A percentile compares a stretch with the other conserved stretches of the same genome.
These are phyloP conservation scores for Sporobolus alterniflorus DNA, from an alignment of 202 grass and related monocot species.

Conservation along the genomic window DNA sequence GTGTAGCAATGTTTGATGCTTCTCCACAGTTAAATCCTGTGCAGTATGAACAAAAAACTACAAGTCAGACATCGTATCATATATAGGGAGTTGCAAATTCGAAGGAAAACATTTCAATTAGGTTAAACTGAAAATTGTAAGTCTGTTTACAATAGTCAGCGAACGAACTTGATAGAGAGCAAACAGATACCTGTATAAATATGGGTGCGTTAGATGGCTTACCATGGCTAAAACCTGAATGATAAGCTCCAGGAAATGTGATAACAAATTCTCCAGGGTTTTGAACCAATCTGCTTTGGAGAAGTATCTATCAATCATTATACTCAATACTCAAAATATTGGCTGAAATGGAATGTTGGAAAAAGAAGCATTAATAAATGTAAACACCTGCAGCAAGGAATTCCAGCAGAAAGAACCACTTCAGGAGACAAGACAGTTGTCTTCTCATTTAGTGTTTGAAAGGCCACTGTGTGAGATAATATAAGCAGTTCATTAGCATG, in stretches of 20 bases:
- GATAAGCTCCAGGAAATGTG: constrained; percentile 99
- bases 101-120: constrained; percentile 15
- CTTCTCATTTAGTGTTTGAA: constrained; percentile 93
- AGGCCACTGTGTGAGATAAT: constrained; percentile 74
- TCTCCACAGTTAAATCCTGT: constrained; percentile 98
- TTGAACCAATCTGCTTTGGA: constrained; percentile 95
- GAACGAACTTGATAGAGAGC: constrained; percentile 14
- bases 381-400: constrained; percentile 98
- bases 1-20: constrained; percentile 98
- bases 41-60: not conserved
- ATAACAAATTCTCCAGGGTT: constrained; percentile 99
- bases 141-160: constrained; percentile 17
- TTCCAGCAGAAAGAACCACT: constrained; percentile 83
- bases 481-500: constrained; percentile 40
- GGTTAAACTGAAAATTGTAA: constrained; percentile 27
- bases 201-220: constrained; percentile 47
- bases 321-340: constrained; percentile 57
- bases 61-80: not conserved
- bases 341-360: constrained; percentile 26
- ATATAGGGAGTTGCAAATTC: constrained; percentile 25
- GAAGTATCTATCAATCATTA: constrained; percentile 64
- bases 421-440: constrained; percentile 96
- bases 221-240: constrained; percentile 99
- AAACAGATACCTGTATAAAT: constrained; percentile 40
- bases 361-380: constrained; percentile 42